phyloP scores from a whole-genome alignment of 345 rosid species.

The Heritiera fomes region DNA sequence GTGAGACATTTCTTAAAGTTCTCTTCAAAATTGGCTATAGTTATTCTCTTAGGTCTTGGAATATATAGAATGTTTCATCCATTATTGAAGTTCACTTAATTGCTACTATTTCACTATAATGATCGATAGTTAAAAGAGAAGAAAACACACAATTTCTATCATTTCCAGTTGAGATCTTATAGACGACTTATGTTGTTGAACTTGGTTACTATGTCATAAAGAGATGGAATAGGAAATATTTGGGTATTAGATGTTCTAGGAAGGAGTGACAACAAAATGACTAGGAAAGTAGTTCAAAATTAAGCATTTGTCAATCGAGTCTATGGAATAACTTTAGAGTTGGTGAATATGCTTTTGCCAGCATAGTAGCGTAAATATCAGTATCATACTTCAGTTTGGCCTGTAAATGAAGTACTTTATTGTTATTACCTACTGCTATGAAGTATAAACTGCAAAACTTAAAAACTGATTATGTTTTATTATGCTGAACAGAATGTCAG shows the following conservation, averaged over 20 bases:
- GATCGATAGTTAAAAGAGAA: not conserved
- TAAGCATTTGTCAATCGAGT: not conserved
- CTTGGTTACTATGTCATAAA: not conserved
- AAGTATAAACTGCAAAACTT: not conserved
- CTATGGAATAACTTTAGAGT: not conserved
- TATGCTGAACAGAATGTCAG: conserved; percentile 14
- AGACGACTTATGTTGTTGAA: not conserved
- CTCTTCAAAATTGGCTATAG: not conserved
- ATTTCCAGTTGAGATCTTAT: not conserved
- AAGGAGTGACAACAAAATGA: not conserved
- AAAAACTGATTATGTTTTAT: not conserved
- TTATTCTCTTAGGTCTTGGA: not conserved
- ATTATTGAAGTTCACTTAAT: not conserved
- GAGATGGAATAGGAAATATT: not conserved
- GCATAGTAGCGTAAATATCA: not conserved
- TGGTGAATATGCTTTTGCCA: not conserved
- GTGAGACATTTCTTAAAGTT: not conserved
- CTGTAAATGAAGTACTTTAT: not conserved
- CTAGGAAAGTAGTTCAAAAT: not conserved
- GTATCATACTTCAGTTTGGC: not conserved
- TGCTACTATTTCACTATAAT: not conserved
- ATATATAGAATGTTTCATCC: not conserved
- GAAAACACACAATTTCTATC: not conserved
- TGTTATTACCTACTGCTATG: not conserved
- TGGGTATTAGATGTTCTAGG: not conserved